Evolutionary conservation across 2,329 filamentous ascomycete genomes (phyloP), one percentile per base, ranked within the genome.

Genomic region (Curvularia eragrostidis): DNA sequence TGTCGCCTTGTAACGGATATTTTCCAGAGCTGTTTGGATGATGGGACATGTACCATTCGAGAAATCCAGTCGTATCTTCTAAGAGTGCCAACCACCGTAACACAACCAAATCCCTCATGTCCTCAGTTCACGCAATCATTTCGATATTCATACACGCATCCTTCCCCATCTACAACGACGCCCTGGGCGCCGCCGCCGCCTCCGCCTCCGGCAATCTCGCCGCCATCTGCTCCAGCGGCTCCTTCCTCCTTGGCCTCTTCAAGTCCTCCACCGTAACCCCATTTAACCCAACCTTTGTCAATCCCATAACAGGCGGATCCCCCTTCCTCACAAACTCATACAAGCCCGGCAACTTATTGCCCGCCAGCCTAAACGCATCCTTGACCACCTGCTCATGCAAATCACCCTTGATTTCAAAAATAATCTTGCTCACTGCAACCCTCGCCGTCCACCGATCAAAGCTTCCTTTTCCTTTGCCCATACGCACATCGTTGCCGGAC

Each of bases 401-500:
- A 68, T 93, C 87, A 44, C 95, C 95, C 78, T 92, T 93, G 66
- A 99, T 80, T 79, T 99, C 95, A 67, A 99, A 96, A 19, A 97
- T 82, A 48, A 99, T 87, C 77, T 95, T 91, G 79, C 91, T 97
- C 50, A 98, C 91, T 8, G 92, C 88, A 66, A 98, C 88, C 78
- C 94, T 88, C 21, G 90, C 87, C 4, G 94, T 93, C 95, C 95
- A 99, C 75, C 96, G 91, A 76, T 99, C 95, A 75, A 99, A 98
- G 62, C 89, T 91, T 68, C 95, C 95, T 78, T 99, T 99, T 80
- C 95, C 95, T 80, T 98, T 99, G 77, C 95, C 95, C 96, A 99
- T 99, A 85, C 95, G 90, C 77, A 92, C 90, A 81, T 99, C 95
- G 73, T 98, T 99, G 56, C 95, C 95, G 77, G 90, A 95, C 56